Percentiles rank a stretch among this genome's conserved stretches.
These are phyloP conservation scores for Tuber melanosporum DNA, from an alignment of 495 filamentous ascomycete genomes.

Conservation along the genomic window DNA sequence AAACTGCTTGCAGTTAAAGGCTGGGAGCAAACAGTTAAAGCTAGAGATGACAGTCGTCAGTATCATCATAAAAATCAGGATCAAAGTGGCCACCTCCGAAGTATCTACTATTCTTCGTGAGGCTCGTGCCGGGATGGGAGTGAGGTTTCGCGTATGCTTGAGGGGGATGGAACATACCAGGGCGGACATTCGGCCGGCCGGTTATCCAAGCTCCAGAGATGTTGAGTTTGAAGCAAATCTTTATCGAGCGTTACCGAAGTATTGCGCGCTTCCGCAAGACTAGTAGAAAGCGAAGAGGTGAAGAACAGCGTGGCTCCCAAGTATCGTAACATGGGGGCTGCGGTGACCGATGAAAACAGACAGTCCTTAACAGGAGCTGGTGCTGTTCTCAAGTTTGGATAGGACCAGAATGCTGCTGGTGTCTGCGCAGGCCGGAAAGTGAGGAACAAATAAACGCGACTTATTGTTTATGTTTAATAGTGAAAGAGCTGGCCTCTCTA, in stretches of 20 bases:
- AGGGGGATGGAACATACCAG: conserved; percentile 49
- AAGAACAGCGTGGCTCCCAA: conserved; percentile 30
- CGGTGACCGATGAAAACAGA: background rate
- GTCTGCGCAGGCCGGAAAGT: background rate
- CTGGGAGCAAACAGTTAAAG: conserved; percentile 95
- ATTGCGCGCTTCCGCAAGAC: conserved; percentile 19
- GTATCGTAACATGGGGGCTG: conserved; percentile 37
- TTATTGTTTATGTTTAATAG: conserved; percentile 1
- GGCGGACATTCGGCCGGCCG: conserved; percentile 58
- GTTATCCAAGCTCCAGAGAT: conserved; percentile 42
- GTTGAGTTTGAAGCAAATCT: conserved; percentile 28
- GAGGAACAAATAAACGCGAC: background rate
- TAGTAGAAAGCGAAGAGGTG: conserved; percentile 16
- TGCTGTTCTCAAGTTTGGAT: background rate
- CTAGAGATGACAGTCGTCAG: conserved; percentile 45
- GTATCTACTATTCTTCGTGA: background rate
- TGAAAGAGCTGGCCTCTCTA: conserved; percentile 6
- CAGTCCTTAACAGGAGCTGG: background rate
- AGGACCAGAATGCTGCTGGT: background rate
- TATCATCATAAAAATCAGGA: background rate
- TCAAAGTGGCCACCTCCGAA: background rate
- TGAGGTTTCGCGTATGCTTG: background rate
- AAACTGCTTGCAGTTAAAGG: conserved; percentile 83
- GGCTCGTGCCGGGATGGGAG: background rate
- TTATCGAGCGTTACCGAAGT: conserved; percentile 26